These are phyloP conservation scores for Alternaria sp. DNA, from an alignment of 2,329 filamentous ascomycete species.

Conservation along the genomic window DNA sequence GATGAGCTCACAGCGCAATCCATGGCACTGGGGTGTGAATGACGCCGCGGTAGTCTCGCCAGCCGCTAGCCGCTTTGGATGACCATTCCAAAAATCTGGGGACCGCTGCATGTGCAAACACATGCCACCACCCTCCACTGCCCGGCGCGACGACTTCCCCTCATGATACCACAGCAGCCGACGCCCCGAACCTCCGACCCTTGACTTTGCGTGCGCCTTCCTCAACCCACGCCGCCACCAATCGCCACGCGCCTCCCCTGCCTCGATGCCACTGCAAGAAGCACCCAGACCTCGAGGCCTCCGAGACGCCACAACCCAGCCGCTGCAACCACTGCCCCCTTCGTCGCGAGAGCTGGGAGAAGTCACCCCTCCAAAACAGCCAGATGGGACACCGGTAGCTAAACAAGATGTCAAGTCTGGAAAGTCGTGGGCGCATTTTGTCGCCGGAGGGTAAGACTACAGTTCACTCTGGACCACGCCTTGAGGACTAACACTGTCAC, in stretches of 20 bases:
- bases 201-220: constrained; percentile 3
- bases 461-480: constrained; percentile 27
- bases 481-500: constrained; percentile 23
- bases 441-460: constrained; percentile 77
- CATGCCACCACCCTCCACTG: constrained; percentile 1
- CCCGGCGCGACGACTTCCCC: background rate
- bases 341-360: constrained; percentile 70
- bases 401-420: constrained; percentile 52
- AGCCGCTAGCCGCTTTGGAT: constrained; percentile 26
- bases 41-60: constrained; percentile 22
- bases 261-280: constrained; percentile 47
- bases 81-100: constrained; percentile 24
- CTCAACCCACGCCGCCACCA: background rate
- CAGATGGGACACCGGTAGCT: constrained; percentile 49
- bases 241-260: constrained; percentile 15
- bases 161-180: background rate
- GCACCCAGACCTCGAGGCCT: constrained; percentile 37
- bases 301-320: constrained; percentile 31
- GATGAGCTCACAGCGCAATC: constrained; percentile 13
- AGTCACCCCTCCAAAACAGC: constrained; percentile 55
- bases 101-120: constrained; percentile 6
- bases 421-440: constrained; percentile 90
- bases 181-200: background rate
- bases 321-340: constrained; percentile 37
- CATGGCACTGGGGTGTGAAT: constrained; percentile 3